Evolutionary conservation across 2,329 filamentous ascomycete species (phyloP), one percentile per base, ranked within the genome.

Genomic region (Ophiocordyceps camponoti-floridani): DNA sequence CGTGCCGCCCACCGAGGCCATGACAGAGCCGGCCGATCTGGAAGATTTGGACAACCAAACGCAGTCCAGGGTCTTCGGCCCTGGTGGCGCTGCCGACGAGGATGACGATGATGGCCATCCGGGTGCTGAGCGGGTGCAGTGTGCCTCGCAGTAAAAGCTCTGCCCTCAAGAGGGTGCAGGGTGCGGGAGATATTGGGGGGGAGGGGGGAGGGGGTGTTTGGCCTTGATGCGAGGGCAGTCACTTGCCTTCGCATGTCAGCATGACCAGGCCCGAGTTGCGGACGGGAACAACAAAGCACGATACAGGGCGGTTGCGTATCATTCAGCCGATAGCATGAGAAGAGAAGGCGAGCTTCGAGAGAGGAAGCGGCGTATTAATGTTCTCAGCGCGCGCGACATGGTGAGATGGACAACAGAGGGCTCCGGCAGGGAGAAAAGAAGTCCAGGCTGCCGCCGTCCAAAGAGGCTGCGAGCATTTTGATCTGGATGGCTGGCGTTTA

Each of bases 1-100:
- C 46, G 63, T 75, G 23, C 83, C 87, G 42, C 87, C 89, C 5
- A 55, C 71, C 27, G 88, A 96, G 58, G 79, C 83, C 30, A 95
- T 96, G 87, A 84, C 83, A 18, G 91, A 98, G 58, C 82, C 85
- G 53, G 93, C 81, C 54, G 77, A 83, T 43, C 73, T 96, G 31
- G 87, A 96, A 62, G 84, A 93, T 48, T 70, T 93, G 40, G 89
- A 95, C 40, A 76, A 72, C 56, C 67, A 75, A 41, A 63, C 69
- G 31, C 72, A 76, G 56, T 73, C 73, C 45, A 73, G 81, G 52
- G 82, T 82, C 41, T 81, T 83, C 51, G 79, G 78, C 51, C 79
- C 78, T 47, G 78, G 75, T 50, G 68, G 69, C 19, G 66, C 63
- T 45, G 61, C 62, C 48, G 77, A 77, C 70, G 81, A 85, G 1